These are phyloP conservation scores for Calocybe indica DNA, from an alignment of 768 basidiomycete genomes.

Conservation along the genomic window DNA sequence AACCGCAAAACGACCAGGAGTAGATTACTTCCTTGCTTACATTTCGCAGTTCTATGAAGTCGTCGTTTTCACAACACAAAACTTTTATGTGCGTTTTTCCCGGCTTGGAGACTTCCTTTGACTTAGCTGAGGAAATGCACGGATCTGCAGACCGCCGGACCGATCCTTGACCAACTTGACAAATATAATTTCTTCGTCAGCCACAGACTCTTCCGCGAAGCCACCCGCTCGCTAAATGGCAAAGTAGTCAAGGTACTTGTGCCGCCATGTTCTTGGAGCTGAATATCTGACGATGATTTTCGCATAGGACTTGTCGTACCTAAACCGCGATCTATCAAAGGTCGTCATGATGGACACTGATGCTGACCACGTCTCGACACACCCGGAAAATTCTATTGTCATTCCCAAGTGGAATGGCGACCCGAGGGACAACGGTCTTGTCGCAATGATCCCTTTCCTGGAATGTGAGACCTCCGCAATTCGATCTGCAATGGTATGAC, in stretches of 20 bases:
- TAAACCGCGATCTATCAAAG: slow-evolving; percentile 91
- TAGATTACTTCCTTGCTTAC: slow-evolving; percentile 97
- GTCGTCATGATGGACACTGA: slow-evolving; percentile 85
- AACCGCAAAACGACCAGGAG: slow-evolving; percentile 95
- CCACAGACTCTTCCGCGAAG: slow-evolving; percentile 90
- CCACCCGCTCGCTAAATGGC: slow-evolving; percentile 78
- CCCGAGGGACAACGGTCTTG: slow-evolving; percentile 59
- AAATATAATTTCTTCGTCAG: slow-evolving; percentile 85
- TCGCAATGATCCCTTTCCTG: slow-evolving; percentile 95
- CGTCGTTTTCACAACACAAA: slow-evolving; percentile 90
- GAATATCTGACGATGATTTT: background rate
- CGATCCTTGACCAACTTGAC: slow-evolving; percentile 90
- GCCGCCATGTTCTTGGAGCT: background rate
- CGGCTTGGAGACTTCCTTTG: background rate
- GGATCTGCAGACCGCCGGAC: slow-evolving; percentile 68
- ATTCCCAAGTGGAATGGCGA: slow-evolving; percentile 86
- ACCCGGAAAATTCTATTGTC: slow-evolving; percentile 86
- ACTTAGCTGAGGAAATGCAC: background rate
- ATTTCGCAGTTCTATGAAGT: slow-evolving; percentile 98
- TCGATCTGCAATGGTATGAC: background rate
- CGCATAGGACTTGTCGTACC: slow-evolving; percentile 78
- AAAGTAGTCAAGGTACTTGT: slow-evolving; percentile 71
- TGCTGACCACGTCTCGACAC: slow-evolving; percentile 66
- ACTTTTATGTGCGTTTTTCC: slow-evolving; percentile 68
- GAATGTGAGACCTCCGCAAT: slow-evolving; percentile 54